Evolutionary conservation across 1,284 basidiomycete species (phyloP).

Genomic region (Fistulinella cinereoalba): DNA sequence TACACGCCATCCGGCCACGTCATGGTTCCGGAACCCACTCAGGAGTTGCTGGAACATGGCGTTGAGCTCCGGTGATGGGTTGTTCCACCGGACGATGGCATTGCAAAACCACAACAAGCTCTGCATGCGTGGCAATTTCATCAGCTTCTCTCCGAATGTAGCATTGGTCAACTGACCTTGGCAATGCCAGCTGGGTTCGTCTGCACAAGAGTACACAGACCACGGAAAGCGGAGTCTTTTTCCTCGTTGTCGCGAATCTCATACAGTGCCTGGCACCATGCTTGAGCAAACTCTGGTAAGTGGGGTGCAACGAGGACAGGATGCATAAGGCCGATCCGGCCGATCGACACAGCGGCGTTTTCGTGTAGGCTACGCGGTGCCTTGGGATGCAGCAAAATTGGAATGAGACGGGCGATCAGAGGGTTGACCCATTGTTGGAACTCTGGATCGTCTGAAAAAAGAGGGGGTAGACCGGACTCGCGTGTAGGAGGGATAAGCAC

Average conservation of each 20-base stretch:
- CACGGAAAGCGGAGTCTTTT: conserved; percentile 99
- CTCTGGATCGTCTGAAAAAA: conserved; percentile 62
- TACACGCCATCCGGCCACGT: conserved; percentile 72
- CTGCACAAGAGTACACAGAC: conserved; percentile 94
- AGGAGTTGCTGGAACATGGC: conserved; percentile 87
- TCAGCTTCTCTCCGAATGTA: too few species aligned
- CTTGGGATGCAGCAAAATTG: conserved; percentile 89
- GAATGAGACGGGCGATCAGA: conserved; percentile 85
- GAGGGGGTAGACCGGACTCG: conserved; percentile 1
- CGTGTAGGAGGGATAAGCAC: conserved; percentile 20
- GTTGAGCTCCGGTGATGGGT: conserved; percentile 85
- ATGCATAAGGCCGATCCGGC: conserved; percentile 91
- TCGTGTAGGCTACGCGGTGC: conserved; percentile 93
- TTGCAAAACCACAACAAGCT: conserved; percentile 95
- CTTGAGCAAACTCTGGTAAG: conserved; percentile 86
- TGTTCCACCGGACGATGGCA: conserved; percentile 92
- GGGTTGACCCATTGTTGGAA: conserved; percentile 89
- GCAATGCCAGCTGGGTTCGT: conserved; percentile 89
- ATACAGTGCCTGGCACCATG: conserved; percentile 96
- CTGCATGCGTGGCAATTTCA: conserved; percentile 41
- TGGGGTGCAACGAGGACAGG: conserved; percentile 88
- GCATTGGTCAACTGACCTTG: conserved; percentile 52
- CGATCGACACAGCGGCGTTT: conserved; percentile 99
- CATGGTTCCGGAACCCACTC: conserved; percentile 82
- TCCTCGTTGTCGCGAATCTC: conserved; percentile 99